Evolutionary conservation across 2,329 filamentous ascomycete species (phyloP).

Genomic region (Cyclaneusma minus): DNA sequence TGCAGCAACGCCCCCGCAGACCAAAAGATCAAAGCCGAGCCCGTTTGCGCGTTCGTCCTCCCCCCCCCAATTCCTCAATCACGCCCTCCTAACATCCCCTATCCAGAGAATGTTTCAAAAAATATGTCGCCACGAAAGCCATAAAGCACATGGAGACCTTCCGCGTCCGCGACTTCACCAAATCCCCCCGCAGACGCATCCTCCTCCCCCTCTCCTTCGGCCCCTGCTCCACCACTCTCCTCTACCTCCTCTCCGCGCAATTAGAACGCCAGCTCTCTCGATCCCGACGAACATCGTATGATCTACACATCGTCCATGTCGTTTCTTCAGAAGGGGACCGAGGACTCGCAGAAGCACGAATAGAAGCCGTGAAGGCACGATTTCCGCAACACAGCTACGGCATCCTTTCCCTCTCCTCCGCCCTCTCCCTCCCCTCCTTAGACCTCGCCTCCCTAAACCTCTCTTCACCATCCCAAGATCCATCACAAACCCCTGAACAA

Average conservation of each 20-base stretch:
- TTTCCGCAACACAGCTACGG: slow-evolving; percentile 56
- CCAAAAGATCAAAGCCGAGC: too few relatives aligned
- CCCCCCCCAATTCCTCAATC: too few relatives aligned
- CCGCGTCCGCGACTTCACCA: slow-evolving; percentile 28
- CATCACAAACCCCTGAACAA: slow-evolving; percentile 11
- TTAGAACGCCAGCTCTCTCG: slow-evolving; percentile 48
- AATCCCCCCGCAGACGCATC: slow-evolving; percentile 31
- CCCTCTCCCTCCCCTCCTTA: slow-evolving; percentile 34
- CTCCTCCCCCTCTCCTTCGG: slow-evolving; percentile 75
- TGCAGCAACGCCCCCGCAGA: too few relatives aligned
- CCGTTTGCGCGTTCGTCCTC: not conserved
- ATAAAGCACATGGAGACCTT: slow-evolving; percentile 63
- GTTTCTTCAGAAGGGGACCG: slow-evolving; percentile 5
- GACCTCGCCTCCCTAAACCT: slow-evolving; percentile 33
- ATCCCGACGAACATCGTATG: slow-evolving; percentile 50
- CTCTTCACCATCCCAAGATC: slow-evolving; percentile 4
- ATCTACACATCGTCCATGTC: slow-evolving; percentile 42
- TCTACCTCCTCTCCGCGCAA: slow-evolving; percentile 61
- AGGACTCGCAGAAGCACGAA: slow-evolving; percentile 5
- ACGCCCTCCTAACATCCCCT: slow-evolving; percentile 4
- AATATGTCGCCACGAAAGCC: slow-evolving; percentile 64
- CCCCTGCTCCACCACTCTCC: slow-evolving; percentile 60
- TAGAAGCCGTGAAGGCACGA: slow-evolving; percentile 27
- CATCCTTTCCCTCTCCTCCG: slow-evolving; percentile 45
- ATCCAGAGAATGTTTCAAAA: slow-evolving; percentile 60